Evolutionary conservation across 768 basidiomycete species (phyloP).

Genomic region (Pseudohyphozyma bogoriensis): DNA sequence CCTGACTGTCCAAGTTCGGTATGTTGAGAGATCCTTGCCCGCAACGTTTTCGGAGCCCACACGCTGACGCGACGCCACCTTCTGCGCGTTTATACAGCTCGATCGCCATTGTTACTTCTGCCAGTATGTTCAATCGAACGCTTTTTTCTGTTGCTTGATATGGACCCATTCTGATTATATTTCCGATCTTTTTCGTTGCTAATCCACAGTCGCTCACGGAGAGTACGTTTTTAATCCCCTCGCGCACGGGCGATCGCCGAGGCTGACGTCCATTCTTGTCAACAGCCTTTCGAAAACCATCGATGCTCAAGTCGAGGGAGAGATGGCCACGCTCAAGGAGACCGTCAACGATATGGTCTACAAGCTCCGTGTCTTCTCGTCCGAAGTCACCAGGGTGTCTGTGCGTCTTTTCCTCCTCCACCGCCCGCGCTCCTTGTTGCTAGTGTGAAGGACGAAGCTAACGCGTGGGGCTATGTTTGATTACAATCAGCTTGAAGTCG

Average conservation of each 20-base stretch:
- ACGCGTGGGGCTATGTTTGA: too few species aligned
- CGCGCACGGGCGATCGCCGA: neutral
- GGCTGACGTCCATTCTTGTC: neutral
- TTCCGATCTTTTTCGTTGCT: constrained; percentile 7
- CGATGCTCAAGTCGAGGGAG: constrained; percentile 44
- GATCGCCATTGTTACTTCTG: constrained; percentile 36
- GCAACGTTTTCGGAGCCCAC: too few species aligned
- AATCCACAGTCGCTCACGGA: constrained; percentile 18
- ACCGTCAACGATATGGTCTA: constrained; percentile 77
- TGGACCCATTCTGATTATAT: constrained; percentile 37
- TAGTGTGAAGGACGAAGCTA: too few species aligned
- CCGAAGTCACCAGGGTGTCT: constrained; percentile 77
- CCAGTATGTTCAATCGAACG: constrained; percentile 5
- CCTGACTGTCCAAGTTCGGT: constrained; percentile 35
- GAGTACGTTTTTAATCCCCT: constrained; percentile 10
- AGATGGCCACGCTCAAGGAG: constrained; percentile 44
- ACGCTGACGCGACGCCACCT: neutral
- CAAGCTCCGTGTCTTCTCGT: constrained; percentile 54
- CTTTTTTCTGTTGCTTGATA: neutral
- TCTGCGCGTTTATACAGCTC: constrained; percentile 12
- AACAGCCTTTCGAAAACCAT: constrained; percentile 42
- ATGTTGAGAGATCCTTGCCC: neutral
- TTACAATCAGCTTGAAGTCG: constrained; percentile 45
- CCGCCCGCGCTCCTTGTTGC: too few species aligned
- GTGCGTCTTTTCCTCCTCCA: too few species aligned